Percentiles rank a stretch among this genome's conserved stretches.
Evolutionary conservation across 257 asterid genomes (phyloP).

Genomic region (Solanum paucissectum): DNA sequence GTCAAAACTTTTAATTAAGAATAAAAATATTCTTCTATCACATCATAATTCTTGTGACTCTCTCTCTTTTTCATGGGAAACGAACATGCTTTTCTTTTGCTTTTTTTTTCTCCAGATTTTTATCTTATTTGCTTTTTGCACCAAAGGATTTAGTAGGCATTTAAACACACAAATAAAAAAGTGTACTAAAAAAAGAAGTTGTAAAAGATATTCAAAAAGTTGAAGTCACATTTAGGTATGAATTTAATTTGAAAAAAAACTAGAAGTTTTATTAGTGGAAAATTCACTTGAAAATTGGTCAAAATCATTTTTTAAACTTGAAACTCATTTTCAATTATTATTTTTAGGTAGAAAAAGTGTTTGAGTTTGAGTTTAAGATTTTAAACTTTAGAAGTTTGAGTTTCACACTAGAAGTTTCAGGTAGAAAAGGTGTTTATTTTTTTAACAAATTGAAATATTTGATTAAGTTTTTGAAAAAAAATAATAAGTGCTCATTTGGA

Average conservation of each 20-base stretch:
- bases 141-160: neutral
- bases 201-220: neutral
- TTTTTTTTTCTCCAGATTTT: neutral
- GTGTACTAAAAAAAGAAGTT: neutral
- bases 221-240: neutral
- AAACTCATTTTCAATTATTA: neutral
- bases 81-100: neutral
- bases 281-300: neutral
- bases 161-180: neutral
- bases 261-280: neutral
- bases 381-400: neutral
- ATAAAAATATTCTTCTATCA: too few species aligned
- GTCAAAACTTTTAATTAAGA: too few species aligned
- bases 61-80: neutral
- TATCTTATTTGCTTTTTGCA: neutral
- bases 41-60: too few species aligned
- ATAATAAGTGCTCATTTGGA: neutral
- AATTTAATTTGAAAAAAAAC: neutral
- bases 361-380: neutral
- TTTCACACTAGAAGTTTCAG: neutral
- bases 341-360: neutral
- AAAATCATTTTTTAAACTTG: too few species aligned
- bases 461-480: neutral
- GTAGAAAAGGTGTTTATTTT: neutral
- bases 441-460: neutral